Percentiles rank a stretch among this genome's conserved stretches.
phyloP scores from a whole-genome alignment of 495 filamentous ascomycete genomes.

The Lentithecium fluviatile region DNA sequence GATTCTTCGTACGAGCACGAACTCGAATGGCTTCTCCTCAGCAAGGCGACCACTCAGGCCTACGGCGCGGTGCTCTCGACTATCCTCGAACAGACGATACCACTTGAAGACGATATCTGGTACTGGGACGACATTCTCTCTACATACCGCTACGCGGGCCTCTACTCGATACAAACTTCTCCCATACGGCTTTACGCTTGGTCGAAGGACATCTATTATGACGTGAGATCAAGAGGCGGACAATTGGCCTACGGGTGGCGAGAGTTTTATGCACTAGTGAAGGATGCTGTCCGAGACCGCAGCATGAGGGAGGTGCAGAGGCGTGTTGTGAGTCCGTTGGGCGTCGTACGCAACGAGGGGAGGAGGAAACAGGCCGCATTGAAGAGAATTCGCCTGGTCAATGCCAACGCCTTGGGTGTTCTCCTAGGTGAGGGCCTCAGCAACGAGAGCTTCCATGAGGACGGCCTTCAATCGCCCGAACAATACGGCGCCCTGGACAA shows the following conservation, averaged over 20 bases:
- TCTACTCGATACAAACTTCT: conserved; percentile 81
- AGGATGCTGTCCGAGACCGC: conserved; percentile 63
- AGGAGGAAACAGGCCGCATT: conserved; percentile 66
- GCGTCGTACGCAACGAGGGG: conserved; percentile 66
- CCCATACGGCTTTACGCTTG: conserved; percentile 69
- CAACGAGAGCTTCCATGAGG: conserved; percentile 44
- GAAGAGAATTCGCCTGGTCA: conserved; percentile 66
- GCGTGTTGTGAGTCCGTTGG: conserved; percentile 66
- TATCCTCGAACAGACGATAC: conserved; percentile 76
- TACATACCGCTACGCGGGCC: conserved; percentile 65
- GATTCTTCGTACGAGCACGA: conserved; percentile 60
- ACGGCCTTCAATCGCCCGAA: conserved; percentile 46
- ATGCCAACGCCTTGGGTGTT: conserved; percentile 82
- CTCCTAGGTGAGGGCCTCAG: conserved; percentile 77
- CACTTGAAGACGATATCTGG: conserved; percentile 75
- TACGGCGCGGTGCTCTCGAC: conserved; percentile 74
- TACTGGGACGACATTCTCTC: conserved; percentile 88
- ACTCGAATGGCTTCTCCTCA: conserved; percentile 81
- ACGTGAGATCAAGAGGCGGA: conserved; percentile 51
- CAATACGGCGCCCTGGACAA: conserved; percentile 41
- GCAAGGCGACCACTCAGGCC: conserved; percentile 81
- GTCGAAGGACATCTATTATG: conserved; percentile 60
- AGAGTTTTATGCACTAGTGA: conserved; percentile 78
- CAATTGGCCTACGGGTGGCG: conserved; percentile 59
- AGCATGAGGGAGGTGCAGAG: conserved; percentile 60